A percentile compares a stretch with the other conserved stretches of the same genome.
phyloP scores from a whole-genome alignment of 805 yeast genomes.

The Kodamaea kakaduensis region DNA sequence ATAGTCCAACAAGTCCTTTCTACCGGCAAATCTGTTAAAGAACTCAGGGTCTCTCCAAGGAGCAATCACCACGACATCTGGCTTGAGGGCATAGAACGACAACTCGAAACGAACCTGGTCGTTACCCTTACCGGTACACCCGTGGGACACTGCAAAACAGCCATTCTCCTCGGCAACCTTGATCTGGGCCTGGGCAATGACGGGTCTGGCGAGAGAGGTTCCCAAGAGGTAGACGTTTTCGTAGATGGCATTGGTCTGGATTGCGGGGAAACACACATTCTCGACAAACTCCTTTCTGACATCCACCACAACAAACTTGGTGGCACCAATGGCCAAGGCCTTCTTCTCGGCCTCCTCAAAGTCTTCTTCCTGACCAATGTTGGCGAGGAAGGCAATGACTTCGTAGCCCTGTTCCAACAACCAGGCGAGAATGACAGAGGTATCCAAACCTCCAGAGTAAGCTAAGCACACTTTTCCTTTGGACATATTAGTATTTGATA shows the following conservation, averaged over 20 bases:
- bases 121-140: conserved; percentile 99
- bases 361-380: conserved; percentile 99
- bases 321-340: conserved; percentile 95
- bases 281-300: conserved; percentile 94
- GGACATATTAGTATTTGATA: conserved; percentile 56
- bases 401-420: conserved; percentile 96
- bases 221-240: conserved; percentile 96
- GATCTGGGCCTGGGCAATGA: conserved; percentile 97
- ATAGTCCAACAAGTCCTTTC: conserved; percentile 91
- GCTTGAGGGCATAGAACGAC: conserved; percentile 95
- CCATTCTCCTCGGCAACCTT: conserved; percentile 95
- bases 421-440: conserved; percentile 98
- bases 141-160: conserved; percentile 97
- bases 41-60: conserved; percentile 99
- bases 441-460: conserved; percentile 98
- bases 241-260: conserved; percentile 95
- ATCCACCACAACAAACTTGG: conserved; percentile 90
- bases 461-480: conserved; percentile 99
- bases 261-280: conserved; percentile 91
- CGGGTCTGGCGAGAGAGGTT: conserved; percentile 98
- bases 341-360: conserved; percentile 95
- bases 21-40: conserved; percentile 95
- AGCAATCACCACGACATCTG: conserved; percentile 93
- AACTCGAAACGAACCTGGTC: conserved; percentile 98
- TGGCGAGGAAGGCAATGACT: conserved; percentile 96